Base-by-base conservation (phyloP, 2,329 filamentous ascomycete species). In the Coleophoma eucalyptorum region DNA sequence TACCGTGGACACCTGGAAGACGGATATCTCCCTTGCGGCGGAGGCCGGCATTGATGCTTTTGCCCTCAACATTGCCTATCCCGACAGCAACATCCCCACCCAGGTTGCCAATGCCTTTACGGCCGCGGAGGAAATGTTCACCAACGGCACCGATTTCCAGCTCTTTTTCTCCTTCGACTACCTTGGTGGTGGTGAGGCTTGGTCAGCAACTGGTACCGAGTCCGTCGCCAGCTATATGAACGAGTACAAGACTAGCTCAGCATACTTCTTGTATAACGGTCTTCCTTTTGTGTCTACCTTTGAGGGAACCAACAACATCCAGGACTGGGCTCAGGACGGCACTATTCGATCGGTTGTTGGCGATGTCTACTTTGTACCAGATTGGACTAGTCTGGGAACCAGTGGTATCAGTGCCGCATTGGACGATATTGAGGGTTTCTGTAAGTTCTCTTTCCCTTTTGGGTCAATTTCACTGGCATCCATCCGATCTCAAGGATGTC, bases 231-330 rank as follows among this genome's bases (percentile, higher is more conserved):
- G 53, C 11, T 59, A 61, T 40, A 50, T 69, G 37, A 64, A 67
- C 16, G 50, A 62, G 38, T 67, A 68, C 37, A 62, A 64, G 18
- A 46, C 48, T 10, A 66, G 61, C 20, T 38, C 61, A 10, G 67
- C 69, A 0, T 68, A 74, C 43, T 68, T 70, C 51, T 63, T 65
- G 34, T 67, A 68, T 52, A 63, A 70, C 11, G 58, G 56, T 44
- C 59, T 68, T 48, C 70, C 76, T 0, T 65, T 80, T 20, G 77
- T 77, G 4, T 76, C 72, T 3, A 80, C 77, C 0, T 81, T 80
- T 50, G 76, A 80, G 59, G 77, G 78, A 0, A 58, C 66, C 0
- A 55, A 49, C 10, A 70, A 72, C 43, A 63, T 67, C 12, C 62
- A 57, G 2, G 71, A 78, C 52, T 79, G 76, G 76, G 47, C 55